Percentiles rank a stretch among this genome's conserved stretches.
Evolutionary conservation across 2,329 filamentous ascomycete species (phyloP).

Genomic region (Curvularia sp.): DNA sequence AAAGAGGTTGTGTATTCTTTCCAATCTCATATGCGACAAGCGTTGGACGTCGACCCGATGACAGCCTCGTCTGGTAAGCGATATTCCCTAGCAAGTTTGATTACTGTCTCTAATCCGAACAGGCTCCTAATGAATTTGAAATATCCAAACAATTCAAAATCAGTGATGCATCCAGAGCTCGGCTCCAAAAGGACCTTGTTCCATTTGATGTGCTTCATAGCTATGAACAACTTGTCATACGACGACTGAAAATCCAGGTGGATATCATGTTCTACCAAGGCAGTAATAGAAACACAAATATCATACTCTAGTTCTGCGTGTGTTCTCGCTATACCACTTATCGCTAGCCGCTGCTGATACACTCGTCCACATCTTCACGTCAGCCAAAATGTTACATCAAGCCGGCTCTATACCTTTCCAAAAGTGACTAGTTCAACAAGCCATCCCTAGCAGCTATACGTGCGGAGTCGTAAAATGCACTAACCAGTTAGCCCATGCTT

Average conservation of each 20-base stretch:
- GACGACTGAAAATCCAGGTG: slow-evolving; percentile 18
- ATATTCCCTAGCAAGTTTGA: neutral
- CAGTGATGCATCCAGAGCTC: slow-evolving; percentile 20
- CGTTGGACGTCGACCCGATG: slow-evolving; percentile 20
- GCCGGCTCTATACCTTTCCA: neutral
- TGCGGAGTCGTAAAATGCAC: slow-evolving; percentile 4
- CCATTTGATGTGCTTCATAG: neutral
- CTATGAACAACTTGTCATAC: slow-evolving; percentile 36
- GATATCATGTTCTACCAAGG: slow-evolving; percentile 7
- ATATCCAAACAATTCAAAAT: too few species aligned
- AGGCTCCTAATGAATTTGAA: too few species aligned
- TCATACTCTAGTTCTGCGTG: slow-evolving; percentile 25
- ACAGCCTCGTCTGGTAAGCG: slow-evolving; percentile 8
- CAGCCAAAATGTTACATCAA: too few species aligned
- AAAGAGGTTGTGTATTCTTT: slow-evolving; percentile 31
- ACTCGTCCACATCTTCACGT: too few species aligned
- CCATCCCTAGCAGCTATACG: neutral
- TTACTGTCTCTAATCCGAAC: too few species aligned
- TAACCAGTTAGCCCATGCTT: slow-evolving; percentile 15
- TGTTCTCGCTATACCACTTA: slow-evolving; percentile 28
- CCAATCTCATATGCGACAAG: slow-evolving; percentile 21
- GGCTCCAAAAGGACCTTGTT: too few species aligned
- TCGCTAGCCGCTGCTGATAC: slow-evolving; percentile 30
- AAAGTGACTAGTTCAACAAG: slow-evolving; percentile 12
- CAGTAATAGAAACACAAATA: slow-evolving; percentile 10